Evolutionary conservation across 2,329 filamentous ascomycete species (phyloP), one percentile per base, ranked within the genome.

Genomic region (Colletotrichum cereale): DNA sequence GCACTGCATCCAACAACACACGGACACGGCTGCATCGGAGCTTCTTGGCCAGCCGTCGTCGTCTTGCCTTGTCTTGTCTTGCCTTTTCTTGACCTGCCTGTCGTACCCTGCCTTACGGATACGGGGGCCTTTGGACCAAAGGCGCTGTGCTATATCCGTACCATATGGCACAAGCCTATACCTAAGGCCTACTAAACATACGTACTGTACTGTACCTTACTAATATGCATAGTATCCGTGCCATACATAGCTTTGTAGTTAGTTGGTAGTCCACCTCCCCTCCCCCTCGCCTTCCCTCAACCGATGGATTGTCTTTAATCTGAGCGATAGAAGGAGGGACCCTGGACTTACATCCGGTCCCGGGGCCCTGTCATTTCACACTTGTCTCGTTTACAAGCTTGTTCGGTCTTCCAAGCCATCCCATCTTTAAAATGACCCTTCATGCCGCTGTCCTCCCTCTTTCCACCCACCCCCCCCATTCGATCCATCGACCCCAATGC

Each of bases 341-440:
- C 50, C 40, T 64, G 66, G 42, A 52, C 42, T 42, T 24, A 16
- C 36, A 52, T 47, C 34, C 40, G 34, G 47, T 18, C 50, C 50
- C 34, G 38, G 50, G 40, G 34, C 42, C 40, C 40, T 31, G 50
- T 34, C 21, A 50, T 52, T 31, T 50, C 53, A 16, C 31, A 36
- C 36, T 57, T 66, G 40, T 26, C 56, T 42, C 44, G 44, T 16
- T 52, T 42, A 53, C 34, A 60, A 29, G 50, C 36, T n/a, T n/a
- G n/a, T 16, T 42, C 29, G 21, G 42, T 12, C 44, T 10, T 24
- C 12, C 7, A 44, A 24, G n/a, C 44, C 18, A 16, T 7, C 14
- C 26, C 36, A 36, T 65, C 52, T 55, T 68, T 44, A 57, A 68
- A 65, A 57, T 36, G 12, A 50, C 31, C 34, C 36, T 31, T 40